Evolutionary conservation across 805 yeast species (phyloP), one percentile per base, ranked within the genome.

Genomic region (Pichia insulana): DNA sequence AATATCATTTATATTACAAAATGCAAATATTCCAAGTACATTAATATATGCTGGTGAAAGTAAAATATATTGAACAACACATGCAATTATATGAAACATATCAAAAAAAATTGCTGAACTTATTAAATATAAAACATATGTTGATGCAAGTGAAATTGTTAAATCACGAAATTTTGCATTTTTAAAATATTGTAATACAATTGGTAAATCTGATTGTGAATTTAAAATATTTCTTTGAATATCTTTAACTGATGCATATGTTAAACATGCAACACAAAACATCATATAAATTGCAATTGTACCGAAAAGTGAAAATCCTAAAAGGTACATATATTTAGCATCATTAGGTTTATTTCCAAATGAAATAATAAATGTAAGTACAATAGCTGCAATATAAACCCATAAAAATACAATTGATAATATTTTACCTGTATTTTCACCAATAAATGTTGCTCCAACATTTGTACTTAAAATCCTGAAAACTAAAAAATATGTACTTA

Each of bases 261-360:
- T 74, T 55, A 74, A 76, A 25, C 86, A 67, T 9, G 92, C 81
- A 18, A 95, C 92, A 61, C 88, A 60, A 33, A 50, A 83, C 49
- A 85, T 68, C 78, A 89, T 80, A 56, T 89, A 89, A 6, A 75
- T 77, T 95, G 88, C 87, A 47, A 90, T 66, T 3, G 84, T 64
- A 1, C 95, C 88, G 62, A 89, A 90, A 51, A 88, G 71, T 9
- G 71, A 62, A 37, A 84, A 83, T 36, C 87, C 81, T 7, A 76
- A 65, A 40, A 78, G 62, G 57, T 90, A 90, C 50, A 87, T 76
- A 50, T 69, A 70, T 41, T 78, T 78, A 0, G 96, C 86, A 41
- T 96, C 96, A 50, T 80, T 74, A 3, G 98, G 97, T 25, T 92
- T 80, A 59, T 90, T 90, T 55, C 98, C 98, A 58, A 90, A 82